Evolutionary conservation across 2,329 filamentous ascomycete species (phyloP).

Genomic region (Shiraia sp.): DNA sequence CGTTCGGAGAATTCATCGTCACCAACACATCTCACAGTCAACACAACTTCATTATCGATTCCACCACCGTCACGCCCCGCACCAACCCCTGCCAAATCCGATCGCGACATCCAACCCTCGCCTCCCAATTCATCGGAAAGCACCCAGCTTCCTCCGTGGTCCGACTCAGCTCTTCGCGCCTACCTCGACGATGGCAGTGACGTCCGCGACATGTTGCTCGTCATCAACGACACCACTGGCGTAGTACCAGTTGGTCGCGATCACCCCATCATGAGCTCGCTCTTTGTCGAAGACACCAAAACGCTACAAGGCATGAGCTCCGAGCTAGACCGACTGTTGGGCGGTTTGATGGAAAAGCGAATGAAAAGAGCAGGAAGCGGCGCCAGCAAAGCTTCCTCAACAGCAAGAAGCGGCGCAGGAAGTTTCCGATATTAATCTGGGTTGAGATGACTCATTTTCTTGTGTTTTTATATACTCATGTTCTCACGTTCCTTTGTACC

Average conservation of each 20-base stretch:
- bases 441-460: too few species aligned
- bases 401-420: not conserved
- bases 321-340: constrained; percentile 85
- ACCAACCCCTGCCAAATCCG: constrained; percentile 29
- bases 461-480: too few species aligned
- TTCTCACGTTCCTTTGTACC: too few species aligned
- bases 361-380: constrained; percentile 23
- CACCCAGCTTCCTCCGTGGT: constrained; percentile 72
- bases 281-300: constrained; percentile 87
- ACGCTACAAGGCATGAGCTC: constrained; percentile 85
- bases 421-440: not conserved
- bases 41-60: constrained; percentile 14
- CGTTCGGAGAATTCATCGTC: constrained; percentile 23
- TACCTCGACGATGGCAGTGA: constrained; percentile 91
- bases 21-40: constrained; percentile 26
- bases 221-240: constrained; percentile 90
- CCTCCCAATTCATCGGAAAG: constrained; percentile 46
- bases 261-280: constrained; percentile 77
- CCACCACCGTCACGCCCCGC: constrained; percentile 44
- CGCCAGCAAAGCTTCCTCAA: constrained; percentile 8
- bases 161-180: constrained; percentile 78
- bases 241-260: constrained; percentile 78
- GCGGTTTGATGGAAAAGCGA: constrained; percentile 69
- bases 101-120: constrained; percentile 19
- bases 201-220: constrained; percentile 84